Evolutionary conservation across 1,284 basidiomycete species (phyloP).

Genomic region (Trichosporon coremiiforme): DNA sequence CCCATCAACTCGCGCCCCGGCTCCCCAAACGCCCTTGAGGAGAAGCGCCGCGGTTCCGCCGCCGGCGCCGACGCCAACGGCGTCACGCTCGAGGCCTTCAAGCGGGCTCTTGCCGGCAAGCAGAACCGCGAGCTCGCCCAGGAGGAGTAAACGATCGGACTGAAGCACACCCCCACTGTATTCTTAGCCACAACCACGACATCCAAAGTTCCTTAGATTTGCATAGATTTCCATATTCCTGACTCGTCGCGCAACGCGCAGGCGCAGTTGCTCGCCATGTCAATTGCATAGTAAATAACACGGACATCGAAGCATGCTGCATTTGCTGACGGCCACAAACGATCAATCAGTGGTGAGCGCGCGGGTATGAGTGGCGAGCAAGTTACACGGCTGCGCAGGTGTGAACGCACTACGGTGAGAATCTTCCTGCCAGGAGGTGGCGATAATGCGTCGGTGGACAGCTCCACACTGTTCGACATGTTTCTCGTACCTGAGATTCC

Average conservation of each 20-base stretch:
- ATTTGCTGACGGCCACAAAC: too few relatives aligned
- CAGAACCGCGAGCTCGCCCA: slow-evolving; percentile 33
- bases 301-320: too few relatives aligned
- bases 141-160: slow-evolving; percentile 25
- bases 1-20: slow-evolving; percentile 47
- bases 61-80: slow-evolving; percentile 33
- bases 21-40: slow-evolving; percentile 39
- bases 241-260: slow-evolving; percentile 18
- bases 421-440: background rate
- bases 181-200: slow-evolving; percentile 3
- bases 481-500: background rate
- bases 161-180: background rate
- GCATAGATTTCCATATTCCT: slow-evolving; percentile 11
- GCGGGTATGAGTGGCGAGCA: background rate
- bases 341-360: background rate
- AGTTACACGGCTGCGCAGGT: too few relatives aligned
- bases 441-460: background rate
- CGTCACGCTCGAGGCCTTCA: slow-evolving; percentile 54
- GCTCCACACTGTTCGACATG: background rate
- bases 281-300: slow-evolving; percentile 9
- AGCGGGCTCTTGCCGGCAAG: slow-evolving; percentile 52
- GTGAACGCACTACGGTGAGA: background rate
- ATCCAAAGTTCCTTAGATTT: slow-evolving; percentile 6
- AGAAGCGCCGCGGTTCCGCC: slow-evolving; percentile 37
- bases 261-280: slow-evolving; percentile 18